Conservation (phyloP, 805 yeast species). For the Geotrichum ghanense region DNA sequence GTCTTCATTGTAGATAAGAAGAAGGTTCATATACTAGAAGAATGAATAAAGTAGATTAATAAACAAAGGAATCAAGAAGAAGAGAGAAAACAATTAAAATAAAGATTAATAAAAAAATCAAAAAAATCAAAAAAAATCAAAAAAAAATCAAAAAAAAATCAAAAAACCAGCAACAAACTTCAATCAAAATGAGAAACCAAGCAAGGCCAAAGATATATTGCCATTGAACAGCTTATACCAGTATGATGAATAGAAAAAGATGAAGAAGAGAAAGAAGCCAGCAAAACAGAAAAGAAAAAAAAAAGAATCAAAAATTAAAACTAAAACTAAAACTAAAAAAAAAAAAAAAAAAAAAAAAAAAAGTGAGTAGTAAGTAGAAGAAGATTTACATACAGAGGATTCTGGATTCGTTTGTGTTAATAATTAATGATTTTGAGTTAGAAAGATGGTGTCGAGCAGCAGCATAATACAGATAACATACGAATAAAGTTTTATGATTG, state of each 20-base stretch:
- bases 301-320: not conserved
- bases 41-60: not conserved
- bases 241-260: too few relatives aligned
- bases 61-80: not conserved
- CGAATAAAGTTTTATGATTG: not conserved
- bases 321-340: not conserved
- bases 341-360: too few relatives aligned
- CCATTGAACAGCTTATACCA: too few relatives aligned
- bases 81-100: too few relatives aligned
- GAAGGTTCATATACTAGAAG: not conserved
- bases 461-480: not conserved
- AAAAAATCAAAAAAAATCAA: not conserved
- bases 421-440: too few relatives aligned
- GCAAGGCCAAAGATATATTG: too few relatives aligned
- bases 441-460: too few relatives aligned
- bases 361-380: not conserved
- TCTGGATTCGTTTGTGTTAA: not conserved
- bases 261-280: too few relatives aligned
- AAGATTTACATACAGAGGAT: not conserved
- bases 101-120: not conserved
- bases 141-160: too few relatives aligned
- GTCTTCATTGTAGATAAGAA: not conserved
- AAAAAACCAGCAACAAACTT: too few relatives aligned
- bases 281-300: too few relatives aligned
- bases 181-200: too few relatives aligned